These are phyloP conservation scores for Triglochin maritima DNA, from an alignment of 106 monocot species.

Conservation along the genomic window DNA sequence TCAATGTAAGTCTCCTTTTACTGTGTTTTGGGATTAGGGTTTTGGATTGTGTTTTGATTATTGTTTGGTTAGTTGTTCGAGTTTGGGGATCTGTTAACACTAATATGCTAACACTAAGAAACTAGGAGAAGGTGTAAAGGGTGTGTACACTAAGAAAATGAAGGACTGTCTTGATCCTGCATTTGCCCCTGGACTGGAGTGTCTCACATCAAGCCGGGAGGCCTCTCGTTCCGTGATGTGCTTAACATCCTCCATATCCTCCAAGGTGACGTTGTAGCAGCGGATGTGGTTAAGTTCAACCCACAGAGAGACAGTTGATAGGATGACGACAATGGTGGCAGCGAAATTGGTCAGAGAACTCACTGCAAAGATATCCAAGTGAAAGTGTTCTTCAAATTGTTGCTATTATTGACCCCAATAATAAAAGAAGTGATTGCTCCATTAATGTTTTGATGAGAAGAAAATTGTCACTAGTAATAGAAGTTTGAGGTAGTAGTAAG, in stretches of 20 bases:
- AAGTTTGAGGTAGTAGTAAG: no score
- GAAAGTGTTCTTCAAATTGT: background rate
- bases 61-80: no score
- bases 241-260: conserved; percentile 94
- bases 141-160: conserved; percentile 84
- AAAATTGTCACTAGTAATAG: no score
- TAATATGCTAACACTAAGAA: conserved; percentile 25
- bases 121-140: conserved; percentile 84
- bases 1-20: no score
- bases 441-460: no score
- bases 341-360: conserved; percentile 92
- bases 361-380: conserved; percentile 91
- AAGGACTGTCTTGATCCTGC: conserved; percentile 97
- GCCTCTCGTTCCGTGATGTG: conserved; percentile 91
- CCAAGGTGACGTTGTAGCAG: conserved; percentile 76
- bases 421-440: no score
- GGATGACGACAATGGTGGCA: conserved; percentile 98
- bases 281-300: conserved; percentile 97
- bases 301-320: conserved; percentile 97
- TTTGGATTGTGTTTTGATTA: no score
- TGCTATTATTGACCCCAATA: no score
- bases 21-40: no score
- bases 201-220: conserved; percentile 94
- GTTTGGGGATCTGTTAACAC: no score
- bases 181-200: conserved; percentile 77